These are phyloP conservation scores for Aurantiochytrium sp. DNA, from an alignment of 108 stramenopile genomes.

Conservation along the genomic window DNA sequence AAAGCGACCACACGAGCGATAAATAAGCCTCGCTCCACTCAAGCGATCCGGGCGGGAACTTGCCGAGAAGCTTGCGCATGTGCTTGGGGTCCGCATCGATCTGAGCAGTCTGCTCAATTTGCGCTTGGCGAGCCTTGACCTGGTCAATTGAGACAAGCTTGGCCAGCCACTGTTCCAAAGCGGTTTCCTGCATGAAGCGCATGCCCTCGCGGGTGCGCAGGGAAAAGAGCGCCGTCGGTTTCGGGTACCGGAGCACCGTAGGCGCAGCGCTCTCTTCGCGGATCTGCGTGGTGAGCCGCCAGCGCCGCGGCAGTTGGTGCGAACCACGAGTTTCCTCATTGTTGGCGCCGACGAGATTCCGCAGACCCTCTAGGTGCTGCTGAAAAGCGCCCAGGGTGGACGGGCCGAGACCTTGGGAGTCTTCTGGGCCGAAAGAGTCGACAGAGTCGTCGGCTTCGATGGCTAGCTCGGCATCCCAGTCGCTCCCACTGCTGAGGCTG, in stretches of 20 bases:
- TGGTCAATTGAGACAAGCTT: not conserved
- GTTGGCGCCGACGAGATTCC: not conserved
- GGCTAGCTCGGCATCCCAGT: constrained; percentile 1
- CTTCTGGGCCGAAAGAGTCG: not conserved
- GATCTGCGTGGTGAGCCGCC: constrained; percentile 8
- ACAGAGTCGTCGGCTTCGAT: not conserved
- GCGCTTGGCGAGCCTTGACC: not conserved
- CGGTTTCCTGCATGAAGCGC: constrained; percentile 27
- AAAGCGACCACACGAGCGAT: not conserved
- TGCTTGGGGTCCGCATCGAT: not conserved
- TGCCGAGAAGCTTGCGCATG: not conserved
- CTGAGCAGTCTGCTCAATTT: not conserved
- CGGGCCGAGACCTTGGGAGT: not conserved
- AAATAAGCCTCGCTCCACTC: not conserved
- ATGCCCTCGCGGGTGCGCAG: not conserved
- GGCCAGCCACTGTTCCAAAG: constrained; percentile 6
- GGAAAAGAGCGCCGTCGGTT: not conserved
- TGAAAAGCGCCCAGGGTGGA: not conserved
- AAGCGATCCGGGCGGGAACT: not conserved
- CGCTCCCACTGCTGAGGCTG: constrained; percentile 7
- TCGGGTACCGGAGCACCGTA: not conserved
- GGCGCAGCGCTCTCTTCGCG: not conserved
- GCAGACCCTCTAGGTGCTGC: constrained; percentile 17
- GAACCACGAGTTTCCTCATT: not conserved
- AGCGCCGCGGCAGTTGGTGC: not conserved